A percentile compares a stretch with the other conserved stretches of the same genome.
Conservation (phyloP, 202 grass and related monocot species). For the Alloteropsis angusta region DNA sequence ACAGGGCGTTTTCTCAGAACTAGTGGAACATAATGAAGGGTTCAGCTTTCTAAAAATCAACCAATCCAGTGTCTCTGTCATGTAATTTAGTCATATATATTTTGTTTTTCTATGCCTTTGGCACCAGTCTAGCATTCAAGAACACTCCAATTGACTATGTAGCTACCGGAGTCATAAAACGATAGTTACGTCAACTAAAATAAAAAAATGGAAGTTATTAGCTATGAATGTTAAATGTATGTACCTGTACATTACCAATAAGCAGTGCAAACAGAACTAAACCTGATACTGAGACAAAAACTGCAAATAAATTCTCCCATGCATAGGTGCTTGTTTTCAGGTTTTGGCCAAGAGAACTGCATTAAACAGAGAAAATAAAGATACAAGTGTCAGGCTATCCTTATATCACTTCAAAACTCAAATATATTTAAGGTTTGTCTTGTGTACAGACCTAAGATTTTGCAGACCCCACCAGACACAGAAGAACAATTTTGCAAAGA, state of each 20-base stretch:
- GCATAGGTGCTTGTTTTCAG: constrained; percentile 58
- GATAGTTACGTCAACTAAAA: constrained; percentile 8
- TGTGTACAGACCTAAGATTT: constrained; percentile 67
- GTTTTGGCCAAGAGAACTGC: constrained; percentile 88
- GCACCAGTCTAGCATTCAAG: not conserved
- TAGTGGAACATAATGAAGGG: not conserved
- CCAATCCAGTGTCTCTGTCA: not conserved
- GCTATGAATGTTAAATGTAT: not conserved
- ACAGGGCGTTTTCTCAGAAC: not conserved
- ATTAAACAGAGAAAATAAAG: constrained; percentile 23
- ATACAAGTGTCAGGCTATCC: not conserved
- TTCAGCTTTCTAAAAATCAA: not conserved
- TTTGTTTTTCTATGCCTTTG: not conserved
- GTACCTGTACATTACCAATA: constrained; percentile 97
- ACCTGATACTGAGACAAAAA: constrained; percentile 72
- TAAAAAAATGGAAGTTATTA: not conserved
- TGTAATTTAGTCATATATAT: not conserved
- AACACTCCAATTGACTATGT: not conserved
- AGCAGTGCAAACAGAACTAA: constrained; percentile 84
- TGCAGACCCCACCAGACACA: constrained; percentile 98
- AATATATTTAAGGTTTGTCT: constrained; percentile 7
- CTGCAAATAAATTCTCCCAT: constrained; percentile 72
- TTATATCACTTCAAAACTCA: not conserved
- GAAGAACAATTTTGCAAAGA: constrained; percentile 78
- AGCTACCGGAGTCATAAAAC: not conserved